Percentiles rank a stretch among this genome's conserved stretches.
phyloP scores from a whole-genome alignment of 164 flowering plant species.

The Litsea cubeba region DNA sequence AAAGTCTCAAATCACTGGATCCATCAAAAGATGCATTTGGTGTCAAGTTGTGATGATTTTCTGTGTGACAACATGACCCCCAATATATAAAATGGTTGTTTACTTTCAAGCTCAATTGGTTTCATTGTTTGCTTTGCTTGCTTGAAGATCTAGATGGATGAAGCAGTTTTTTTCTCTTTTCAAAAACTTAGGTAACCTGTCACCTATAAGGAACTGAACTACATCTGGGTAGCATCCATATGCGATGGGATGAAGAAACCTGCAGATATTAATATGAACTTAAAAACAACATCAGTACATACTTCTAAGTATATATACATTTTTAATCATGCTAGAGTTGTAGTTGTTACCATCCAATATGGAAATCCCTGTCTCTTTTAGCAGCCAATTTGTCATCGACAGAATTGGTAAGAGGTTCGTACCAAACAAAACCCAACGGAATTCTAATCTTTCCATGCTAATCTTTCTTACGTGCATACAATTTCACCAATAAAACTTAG shows the following conservation, averaged over 20 bases:
- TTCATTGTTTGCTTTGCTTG: neutral
- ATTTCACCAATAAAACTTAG: neutral
- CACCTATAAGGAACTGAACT: constrained; percentile 12
- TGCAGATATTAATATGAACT: neutral
- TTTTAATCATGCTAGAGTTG: neutral
- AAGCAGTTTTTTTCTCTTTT: neutral
- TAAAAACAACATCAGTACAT: neutral
- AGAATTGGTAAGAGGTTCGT: constrained; percentile 56
- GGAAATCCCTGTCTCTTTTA: constrained; percentile 71
- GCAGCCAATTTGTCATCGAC: constrained; percentile 58
- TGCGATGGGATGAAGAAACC: constrained; percentile 21
- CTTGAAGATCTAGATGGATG: neutral
- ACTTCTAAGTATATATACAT: neutral
- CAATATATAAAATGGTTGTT: neutral
- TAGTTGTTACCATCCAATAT: constrained; percentile 58
- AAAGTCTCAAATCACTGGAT: neutral
- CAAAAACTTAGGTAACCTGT: constrained; percentile 19
- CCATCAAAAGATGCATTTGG: neutral
- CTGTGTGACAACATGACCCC: neutral
- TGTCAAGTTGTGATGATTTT: neutral
- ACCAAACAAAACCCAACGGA: constrained; percentile 70
- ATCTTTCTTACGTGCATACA: constrained; percentile 22
- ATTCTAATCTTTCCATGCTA: constrained; percentile 73
- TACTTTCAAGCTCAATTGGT: neutral
- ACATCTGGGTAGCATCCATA: constrained; percentile 15